Conservation (phyloP, 2,329 filamentous ascomycete genomes). For the Ophiostoma novo-ulmi region DNA sequence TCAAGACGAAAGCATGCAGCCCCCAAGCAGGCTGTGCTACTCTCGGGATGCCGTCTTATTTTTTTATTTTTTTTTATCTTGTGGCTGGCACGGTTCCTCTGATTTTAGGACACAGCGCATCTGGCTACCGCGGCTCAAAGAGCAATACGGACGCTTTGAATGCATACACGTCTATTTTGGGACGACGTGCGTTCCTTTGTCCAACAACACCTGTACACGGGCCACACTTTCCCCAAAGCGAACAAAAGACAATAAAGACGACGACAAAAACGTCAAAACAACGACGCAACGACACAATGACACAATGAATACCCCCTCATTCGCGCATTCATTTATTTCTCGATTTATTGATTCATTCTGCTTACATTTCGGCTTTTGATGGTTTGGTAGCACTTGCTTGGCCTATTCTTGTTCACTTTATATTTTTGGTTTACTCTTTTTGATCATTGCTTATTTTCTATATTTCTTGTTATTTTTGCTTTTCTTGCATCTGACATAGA, state of each 20-base stretch:
- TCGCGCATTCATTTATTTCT: not conserved
- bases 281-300: not conserved
- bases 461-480: not conserved
- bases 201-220: not conserved
- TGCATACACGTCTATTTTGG: not conserved
- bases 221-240: not conserved
- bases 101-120: not conserved
- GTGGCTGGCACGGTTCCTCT: not conserved
- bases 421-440: not conserved
- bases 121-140: not conserved
- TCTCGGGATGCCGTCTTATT: not conserved
- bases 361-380: not conserved
- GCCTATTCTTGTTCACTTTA: not conserved
- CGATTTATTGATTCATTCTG: not conserved
- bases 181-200: not conserved
- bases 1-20: not conserved
- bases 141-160: not conserved
- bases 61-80: not conserved
- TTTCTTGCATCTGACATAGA: not conserved
- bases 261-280: constrained; percentile 9
- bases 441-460: not conserved
- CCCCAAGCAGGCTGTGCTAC: not conserved
- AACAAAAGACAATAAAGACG: constrained; percentile 7
- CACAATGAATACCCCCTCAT: constrained; percentile 2
- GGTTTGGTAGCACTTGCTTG: not conserved